A percentile compares a stretch with the other conserved stretches of the same genome.
Evolutionary conservation across 169 alveolate species (phyloP).

Genomic region (Plasmodium vivax): DNA sequence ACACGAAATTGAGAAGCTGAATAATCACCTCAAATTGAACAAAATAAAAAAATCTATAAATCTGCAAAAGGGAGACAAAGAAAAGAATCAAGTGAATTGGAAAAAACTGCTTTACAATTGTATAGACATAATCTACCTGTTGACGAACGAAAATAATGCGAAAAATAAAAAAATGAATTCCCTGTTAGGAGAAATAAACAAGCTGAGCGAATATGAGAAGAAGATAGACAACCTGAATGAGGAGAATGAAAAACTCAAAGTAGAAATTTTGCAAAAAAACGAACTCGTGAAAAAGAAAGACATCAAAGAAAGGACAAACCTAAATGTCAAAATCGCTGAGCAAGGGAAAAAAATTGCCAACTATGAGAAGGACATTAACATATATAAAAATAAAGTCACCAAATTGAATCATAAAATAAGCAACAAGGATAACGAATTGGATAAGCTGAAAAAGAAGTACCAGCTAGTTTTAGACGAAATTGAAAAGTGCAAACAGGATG

Average conservation of each 20-base stretch:
- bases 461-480: slow-evolving; percentile 35
- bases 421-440: slow-evolving; percentile 49
- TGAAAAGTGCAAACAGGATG: slow-evolving; percentile 67
- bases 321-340: slow-evolving; percentile 40
- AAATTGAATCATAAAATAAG: slow-evolving; percentile 27
- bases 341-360: slow-evolving; percentile 26
- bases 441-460: slow-evolving; percentile 42
- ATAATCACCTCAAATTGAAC: slow-evolving; percentile 22
- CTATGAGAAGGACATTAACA: slow-evolving; percentile 61
- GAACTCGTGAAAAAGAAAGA: slow-evolving; percentile 33
- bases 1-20: slow-evolving; percentile 33
- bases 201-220: slow-evolving; percentile 58
- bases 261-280: slow-evolving; percentile 28
- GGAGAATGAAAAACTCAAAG: slow-evolving; percentile 57
- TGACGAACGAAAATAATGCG: slow-evolving; percentile 50
- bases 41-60: slow-evolving; percentile 13
- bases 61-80: slow-evolving; percentile 4
- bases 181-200: slow-evolving; percentile 47
- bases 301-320: slow-evolving; percentile 25
- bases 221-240: slow-evolving; percentile 35
- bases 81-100: slow-evolving; percentile 12
- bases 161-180: slow-evolving; percentile 54
- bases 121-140: slow-evolving; percentile 29
- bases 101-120: slow-evolving; percentile 39
- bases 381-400: slow-evolving; percentile 51